Conservation (phyloP, 169 alveolate genomes). For the Plasmodium reichenowi region DNA sequence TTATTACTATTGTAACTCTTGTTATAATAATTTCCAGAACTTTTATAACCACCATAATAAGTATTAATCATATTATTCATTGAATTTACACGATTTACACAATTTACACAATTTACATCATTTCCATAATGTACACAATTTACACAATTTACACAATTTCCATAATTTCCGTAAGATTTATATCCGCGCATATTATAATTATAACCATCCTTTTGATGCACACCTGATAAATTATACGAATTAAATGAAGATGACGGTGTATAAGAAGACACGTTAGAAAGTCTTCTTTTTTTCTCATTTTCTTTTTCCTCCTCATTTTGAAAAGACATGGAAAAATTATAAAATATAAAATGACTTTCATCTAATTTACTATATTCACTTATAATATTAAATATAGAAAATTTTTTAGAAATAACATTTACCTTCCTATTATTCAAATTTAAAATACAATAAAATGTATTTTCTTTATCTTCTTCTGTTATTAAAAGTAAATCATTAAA, state of each 20-base stretch:
- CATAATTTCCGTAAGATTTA: not conserved
- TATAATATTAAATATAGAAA: conserved; percentile 47
- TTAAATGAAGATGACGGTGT: too few relatives aligned
- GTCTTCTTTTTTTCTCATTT: not conserved
- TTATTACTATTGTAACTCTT: not conserved
- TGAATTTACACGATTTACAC: not conserved
- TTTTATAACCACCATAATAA: not conserved
- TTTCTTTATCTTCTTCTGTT: conserved; percentile 1
- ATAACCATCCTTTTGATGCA: too few relatives aligned
- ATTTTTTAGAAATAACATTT: conserved; percentile 17
- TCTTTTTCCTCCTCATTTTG: conserved; percentile 12
- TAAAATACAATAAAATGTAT: conserved; percentile 18
- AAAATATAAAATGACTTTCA: conserved; percentile 41
- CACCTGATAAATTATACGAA: too few relatives aligned
- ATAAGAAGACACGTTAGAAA: not conserved
- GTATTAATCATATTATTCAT: not conserved
- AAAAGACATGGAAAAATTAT: conserved; percentile 50
- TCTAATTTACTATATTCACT: conserved; percentile 43
- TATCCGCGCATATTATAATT: not conserved
- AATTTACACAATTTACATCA: not conserved
- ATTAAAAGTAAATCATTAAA: conserved; percentile 55
- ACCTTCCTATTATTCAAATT: conserved; percentile 59
- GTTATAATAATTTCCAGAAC: not conserved
- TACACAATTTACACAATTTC: not conserved
- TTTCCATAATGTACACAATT: not conserved